A percentile compares a stretch with the other conserved stretches of the same genome.
phyloP scores from a whole-genome alignment of 2,329 filamentous ascomycete species.

The Penicillium sp. region DNA sequence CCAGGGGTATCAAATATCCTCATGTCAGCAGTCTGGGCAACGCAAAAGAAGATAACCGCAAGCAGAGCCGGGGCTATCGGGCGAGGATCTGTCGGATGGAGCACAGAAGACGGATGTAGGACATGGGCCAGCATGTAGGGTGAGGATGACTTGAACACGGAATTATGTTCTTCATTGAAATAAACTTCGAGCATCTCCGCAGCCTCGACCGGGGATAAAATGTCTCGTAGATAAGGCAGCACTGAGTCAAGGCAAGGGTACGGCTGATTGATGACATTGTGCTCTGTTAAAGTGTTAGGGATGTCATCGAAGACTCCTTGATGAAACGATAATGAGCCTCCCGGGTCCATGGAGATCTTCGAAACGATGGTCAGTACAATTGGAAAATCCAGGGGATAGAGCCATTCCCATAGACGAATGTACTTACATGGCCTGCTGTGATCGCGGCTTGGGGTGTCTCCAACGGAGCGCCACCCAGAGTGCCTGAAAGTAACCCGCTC shows the following conservation, averaged over 20 bases:
- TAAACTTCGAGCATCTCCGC: slow-evolving; percentile 52
- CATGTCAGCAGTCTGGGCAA: slow-evolving; percentile 50
- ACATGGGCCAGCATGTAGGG: slow-evolving; percentile 51
- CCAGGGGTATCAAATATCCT: slow-evolving; percentile 44
- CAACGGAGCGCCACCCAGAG: neutral
- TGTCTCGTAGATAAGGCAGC: slow-evolving; percentile 39
- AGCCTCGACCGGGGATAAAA: slow-evolving; percentile 42
- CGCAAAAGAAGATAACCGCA: slow-evolving; percentile 50
- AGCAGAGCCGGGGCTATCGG: slow-evolving; percentile 47
- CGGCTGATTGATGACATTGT: neutral
- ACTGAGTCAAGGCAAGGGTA: slow-evolving; percentile 46
- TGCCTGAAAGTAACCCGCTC: neutral
- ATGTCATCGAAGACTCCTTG: slow-evolving; percentile 13
- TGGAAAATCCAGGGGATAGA: neutral
- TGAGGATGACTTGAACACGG: slow-evolving; percentile 46
- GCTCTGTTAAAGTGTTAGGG: slow-evolving; percentile 13
- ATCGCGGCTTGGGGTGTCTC: slow-evolving; percentile 1
- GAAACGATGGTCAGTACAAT: neutral
- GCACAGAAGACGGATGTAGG: slow-evolving; percentile 47
- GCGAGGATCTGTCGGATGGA: slow-evolving; percentile 43
- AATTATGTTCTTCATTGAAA: slow-evolving; percentile 47
- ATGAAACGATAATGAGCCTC: slow-evolving; percentile 1
- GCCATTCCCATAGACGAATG: neutral
- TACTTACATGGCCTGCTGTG: neutral
- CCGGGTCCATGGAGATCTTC: slow-evolving; percentile 3